Conservation (phyloP, 345 rosid species). For the Salix arbutifolia region DNA sequence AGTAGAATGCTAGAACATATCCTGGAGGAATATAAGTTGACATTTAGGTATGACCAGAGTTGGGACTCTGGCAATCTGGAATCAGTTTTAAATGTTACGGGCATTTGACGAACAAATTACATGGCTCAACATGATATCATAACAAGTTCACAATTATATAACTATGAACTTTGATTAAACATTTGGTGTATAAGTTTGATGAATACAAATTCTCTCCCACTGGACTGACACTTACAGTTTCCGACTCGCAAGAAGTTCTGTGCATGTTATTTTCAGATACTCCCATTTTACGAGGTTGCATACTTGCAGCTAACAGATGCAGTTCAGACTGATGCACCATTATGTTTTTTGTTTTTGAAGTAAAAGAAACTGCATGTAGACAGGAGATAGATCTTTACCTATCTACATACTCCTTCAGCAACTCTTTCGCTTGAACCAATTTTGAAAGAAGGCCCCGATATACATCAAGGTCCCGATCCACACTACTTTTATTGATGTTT, state of each 20-base stretch:
- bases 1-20: neutral
- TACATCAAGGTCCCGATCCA: constrained; percentile 94
- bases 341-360: neutral
- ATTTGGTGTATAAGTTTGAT: neutral
- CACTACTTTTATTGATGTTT: constrained; percentile 79
- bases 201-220: neutral
- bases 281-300: neutral
- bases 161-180: neutral
- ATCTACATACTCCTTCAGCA: constrained; percentile 84
- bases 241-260: neutral
- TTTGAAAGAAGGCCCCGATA: constrained; percentile 90
- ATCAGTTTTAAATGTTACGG: neutral
- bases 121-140: neutral
- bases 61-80: too few species aligned
- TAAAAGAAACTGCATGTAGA: neutral
- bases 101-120: neutral
- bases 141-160: neutral
- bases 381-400: constrained; percentile 44
- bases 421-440: constrained; percentile 95
- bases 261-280: neutral
- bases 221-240: neutral
- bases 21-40: neutral
- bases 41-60: neutral
- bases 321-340: neutral
- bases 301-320: neutral